phyloP scores from a whole-genome alignment of 768 basidiomycete species.

The Lactarius hengduanensis region DNA sequence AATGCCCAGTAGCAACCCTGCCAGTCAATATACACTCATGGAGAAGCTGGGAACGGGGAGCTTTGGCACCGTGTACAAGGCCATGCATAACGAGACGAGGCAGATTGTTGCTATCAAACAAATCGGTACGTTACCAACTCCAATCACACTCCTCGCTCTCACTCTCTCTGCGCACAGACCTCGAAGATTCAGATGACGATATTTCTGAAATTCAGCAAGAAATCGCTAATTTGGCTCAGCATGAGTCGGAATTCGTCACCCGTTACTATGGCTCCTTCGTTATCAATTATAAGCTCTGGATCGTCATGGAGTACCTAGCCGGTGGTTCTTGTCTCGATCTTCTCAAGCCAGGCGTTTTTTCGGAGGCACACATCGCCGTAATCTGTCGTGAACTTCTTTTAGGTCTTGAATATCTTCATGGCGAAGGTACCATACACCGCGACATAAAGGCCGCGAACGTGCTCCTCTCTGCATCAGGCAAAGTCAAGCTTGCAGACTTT shows the following conservation, averaged over 20 bases:
- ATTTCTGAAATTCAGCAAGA: slow-evolving; percentile 99
- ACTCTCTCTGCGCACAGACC: slow-evolving; percentile 49
- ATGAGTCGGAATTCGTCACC: slow-evolving; percentile 96
- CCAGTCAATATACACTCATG: slow-evolving; percentile 86
- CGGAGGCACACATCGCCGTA: slow-evolving; percentile 92
- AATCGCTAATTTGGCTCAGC: slow-evolving; percentile 92
- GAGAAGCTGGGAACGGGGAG: slow-evolving; percentile 98
- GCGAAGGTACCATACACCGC: slow-evolving; percentile 93
- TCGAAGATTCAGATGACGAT: slow-evolving; percentile 98
- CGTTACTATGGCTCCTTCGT: slow-evolving; percentile 97
- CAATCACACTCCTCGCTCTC: neutral
- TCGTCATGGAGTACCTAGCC: slow-evolving; percentile 98
- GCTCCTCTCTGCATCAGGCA: slow-evolving; percentile 83
- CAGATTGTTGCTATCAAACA: slow-evolving; percentile 98
- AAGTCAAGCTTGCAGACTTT: slow-evolving; percentile 97
- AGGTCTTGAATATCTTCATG: slow-evolving; percentile 95
- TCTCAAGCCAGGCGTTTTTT: slow-evolving; percentile 86
- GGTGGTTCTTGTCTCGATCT: slow-evolving; percentile 98
- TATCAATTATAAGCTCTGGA: slow-evolving; percentile 96
- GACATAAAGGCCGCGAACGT: slow-evolving; percentile 99
- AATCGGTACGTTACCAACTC: slow-evolving; percentile 64
- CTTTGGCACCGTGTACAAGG: slow-evolving; percentile 97
- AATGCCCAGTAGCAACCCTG: slow-evolving; percentile 74
- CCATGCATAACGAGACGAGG: slow-evolving; percentile 89
- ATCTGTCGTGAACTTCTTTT: slow-evolving; percentile 89